Evolutionary conservation across 768 basidiomycete genomes (phyloP).

Genomic region (Epithele typhae): DNA sequence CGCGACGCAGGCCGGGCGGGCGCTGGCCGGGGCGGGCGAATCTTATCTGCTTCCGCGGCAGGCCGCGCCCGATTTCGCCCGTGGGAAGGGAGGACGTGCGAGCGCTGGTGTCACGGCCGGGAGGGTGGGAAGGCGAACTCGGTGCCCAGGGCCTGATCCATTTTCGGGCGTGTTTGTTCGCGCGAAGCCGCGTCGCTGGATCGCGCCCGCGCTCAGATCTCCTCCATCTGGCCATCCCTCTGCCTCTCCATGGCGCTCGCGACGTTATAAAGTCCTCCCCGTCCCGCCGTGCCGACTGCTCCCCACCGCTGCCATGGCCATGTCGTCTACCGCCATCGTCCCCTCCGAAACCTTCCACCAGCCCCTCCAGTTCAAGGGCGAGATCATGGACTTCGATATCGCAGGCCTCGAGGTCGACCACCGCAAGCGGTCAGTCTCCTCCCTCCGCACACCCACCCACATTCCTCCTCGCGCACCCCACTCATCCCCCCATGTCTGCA

Average conservation of each 20-base stretch:
- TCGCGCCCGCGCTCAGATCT: conserved; percentile 13
- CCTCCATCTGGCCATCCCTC: conserved; percentile 12
- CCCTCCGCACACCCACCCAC: conserved; percentile 2
- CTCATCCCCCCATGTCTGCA: conserved; percentile 61
- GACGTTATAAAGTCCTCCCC: conserved; percentile 14
- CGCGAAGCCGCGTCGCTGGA: conserved; percentile 9
- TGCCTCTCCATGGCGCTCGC: conserved; percentile 16
- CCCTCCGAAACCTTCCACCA: conserved; percentile 17
- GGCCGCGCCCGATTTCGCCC: conserved; percentile 19
- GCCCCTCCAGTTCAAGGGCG: conserved; percentile 62
- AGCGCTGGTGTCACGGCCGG: conserved; percentile 15
- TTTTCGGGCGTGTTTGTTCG: conserved; percentile 17
- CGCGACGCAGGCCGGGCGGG: conserved; percentile 9
- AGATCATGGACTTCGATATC: conserved; percentile 70
- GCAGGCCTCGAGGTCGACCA: conserved; percentile 27
- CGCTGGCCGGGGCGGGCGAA: conserved; percentile 6
- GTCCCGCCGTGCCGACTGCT: conserved; percentile 7
- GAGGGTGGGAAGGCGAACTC: conserved; percentile 17
- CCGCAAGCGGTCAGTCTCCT: conserved; percentile 24
- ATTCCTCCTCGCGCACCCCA: conserved; percentile 2
- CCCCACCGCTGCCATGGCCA: conserved; percentile 15
- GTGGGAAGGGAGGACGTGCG: conserved; percentile 12
- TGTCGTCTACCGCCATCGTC: conserved; percentile 15
- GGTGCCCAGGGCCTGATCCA: conserved; percentile 8
- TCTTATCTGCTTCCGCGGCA: conserved; percentile 20